Conservation (phyloP, 78 protist genomes). For the Isochrysis galbana region DNA sequence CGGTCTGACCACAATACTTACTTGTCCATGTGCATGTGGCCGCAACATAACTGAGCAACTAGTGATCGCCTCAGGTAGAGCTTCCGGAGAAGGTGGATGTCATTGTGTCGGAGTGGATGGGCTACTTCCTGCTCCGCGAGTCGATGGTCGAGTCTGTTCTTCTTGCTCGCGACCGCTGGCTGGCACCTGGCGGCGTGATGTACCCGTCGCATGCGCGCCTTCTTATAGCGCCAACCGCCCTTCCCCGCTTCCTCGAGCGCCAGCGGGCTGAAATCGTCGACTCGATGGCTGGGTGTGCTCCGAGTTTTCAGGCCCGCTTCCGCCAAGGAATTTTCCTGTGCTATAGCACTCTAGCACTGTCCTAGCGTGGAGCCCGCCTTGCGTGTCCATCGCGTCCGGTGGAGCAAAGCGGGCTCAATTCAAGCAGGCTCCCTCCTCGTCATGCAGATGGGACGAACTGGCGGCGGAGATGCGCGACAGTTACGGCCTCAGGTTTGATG, state of each 20-base stretch:
- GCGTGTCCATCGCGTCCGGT: no score
- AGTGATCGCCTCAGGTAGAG: no score
- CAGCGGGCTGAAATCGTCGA: neutral
- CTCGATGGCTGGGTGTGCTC: neutral
- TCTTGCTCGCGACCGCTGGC: constrained; percentile 70
- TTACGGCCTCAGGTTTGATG: neutral
- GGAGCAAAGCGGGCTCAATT: no score
- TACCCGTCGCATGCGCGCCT: neutral
- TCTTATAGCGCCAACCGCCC: neutral
- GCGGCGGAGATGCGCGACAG: neutral
- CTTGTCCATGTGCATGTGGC: no score
- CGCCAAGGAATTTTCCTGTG: no score
- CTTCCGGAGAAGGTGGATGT: constrained; percentile 62
- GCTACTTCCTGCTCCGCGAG: constrained; percentile 70
- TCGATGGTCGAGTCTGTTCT: constrained; percentile 73
- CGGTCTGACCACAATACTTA: no score
- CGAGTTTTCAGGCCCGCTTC: no score
- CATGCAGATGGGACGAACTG: neutral
- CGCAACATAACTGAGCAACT: no score
- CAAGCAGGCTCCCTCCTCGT: no score
- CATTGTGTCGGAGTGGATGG: constrained; percentile 89
- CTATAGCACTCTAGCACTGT: no score
- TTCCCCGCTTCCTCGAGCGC: neutral
- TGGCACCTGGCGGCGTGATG: constrained; percentile 50
- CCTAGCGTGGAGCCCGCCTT: no score